These are phyloP conservation scores for Sarocladium strictum DNA, from an alignment of 2,329 filamentous ascomycete genomes.

Conservation along the genomic window DNA sequence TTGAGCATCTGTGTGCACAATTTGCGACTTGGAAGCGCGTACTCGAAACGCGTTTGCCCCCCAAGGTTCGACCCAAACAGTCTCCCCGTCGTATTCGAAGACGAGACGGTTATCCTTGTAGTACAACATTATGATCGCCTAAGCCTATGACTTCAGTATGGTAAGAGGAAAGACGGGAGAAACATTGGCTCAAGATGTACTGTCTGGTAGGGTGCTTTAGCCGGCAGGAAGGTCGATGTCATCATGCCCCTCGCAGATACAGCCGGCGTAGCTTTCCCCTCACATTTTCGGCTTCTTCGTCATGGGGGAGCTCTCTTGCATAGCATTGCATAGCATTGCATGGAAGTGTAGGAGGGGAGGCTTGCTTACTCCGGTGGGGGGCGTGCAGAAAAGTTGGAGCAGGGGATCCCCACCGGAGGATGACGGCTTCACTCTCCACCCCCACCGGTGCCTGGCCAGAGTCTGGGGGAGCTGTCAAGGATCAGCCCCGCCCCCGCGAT, in stretches of 20 bases:
- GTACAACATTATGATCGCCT: slow-evolving; percentile 10
- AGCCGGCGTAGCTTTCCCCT: no score
- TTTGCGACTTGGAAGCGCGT: slow-evolving; percentile 33
- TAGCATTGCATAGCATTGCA: no score
- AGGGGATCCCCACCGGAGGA: neutral
- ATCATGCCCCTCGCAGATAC: neutral
- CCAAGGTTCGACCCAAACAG: slow-evolving; percentile 44
- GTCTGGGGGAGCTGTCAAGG: neutral
- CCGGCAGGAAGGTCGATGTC: neutral
- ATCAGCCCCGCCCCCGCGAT: slow-evolving; percentile 4
- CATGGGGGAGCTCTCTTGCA: no score
- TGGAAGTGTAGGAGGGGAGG: no score
- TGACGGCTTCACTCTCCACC: neutral
- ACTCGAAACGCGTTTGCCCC: slow-evolving; percentile 39
- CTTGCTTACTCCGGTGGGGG: neutral
- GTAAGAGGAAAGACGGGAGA: neutral
- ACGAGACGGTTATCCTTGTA: slow-evolving; percentile 19
- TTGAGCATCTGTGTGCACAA: neutral
- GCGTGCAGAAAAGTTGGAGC: no score
- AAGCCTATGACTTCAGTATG: neutral
- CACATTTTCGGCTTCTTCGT: no score
- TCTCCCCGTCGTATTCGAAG: slow-evolving; percentile 35
- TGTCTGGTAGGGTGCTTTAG: neutral
- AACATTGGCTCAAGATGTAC: neutral
- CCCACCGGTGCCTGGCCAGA: neutral